Conservation (phyloP, 257 asterid species). For the Capsicum chinense region DNA sequence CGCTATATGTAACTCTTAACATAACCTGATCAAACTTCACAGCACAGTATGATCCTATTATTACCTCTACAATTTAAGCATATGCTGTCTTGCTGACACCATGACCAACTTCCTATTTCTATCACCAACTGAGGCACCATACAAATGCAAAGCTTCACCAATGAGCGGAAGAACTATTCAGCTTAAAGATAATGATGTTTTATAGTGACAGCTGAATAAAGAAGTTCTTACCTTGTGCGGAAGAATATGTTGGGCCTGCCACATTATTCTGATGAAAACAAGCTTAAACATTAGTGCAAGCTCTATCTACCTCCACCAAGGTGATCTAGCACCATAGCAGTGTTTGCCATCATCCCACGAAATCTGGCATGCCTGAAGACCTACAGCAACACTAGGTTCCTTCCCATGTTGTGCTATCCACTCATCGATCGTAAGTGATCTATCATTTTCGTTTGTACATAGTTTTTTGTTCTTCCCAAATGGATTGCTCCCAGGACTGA, state of each 20-base stretch:
- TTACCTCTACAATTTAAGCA: not conserved
- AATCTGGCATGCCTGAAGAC: constrained; percentile 85
- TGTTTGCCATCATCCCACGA: constrained; percentile 85
- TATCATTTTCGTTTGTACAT: constrained; percentile 49
- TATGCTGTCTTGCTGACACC: not conserved
- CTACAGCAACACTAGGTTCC: constrained; percentile 79
- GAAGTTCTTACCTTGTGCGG: constrained; percentile 16
- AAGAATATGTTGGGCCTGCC: not conserved
- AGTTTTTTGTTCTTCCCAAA: constrained; percentile 55
- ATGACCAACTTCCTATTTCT: constrained; percentile 11
- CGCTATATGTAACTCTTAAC: not conserved
- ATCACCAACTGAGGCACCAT: constrained; percentile 7
- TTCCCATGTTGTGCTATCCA: constrained; percentile 84
- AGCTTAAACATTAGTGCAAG: constrained; percentile 12
- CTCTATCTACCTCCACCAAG: constrained; percentile 78
- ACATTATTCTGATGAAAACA: not conserved
- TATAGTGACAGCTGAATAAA: constrained; percentile 4
- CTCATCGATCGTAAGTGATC: constrained; percentile 56
- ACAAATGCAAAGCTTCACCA: constrained; percentile 26
- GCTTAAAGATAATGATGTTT: not conserved
- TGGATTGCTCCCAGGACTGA: constrained; percentile 65
- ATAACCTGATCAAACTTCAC: not conserved
- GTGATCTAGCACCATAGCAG: constrained; percentile 73
- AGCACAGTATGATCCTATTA: not conserved
- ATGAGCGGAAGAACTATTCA: not conserved